Percentiles rank a stretch among this genome's conserved stretches.
Evolutionary conservation across 2,329 filamentous ascomycete species (phyloP).

Genomic region (Onygena corvina): DNA sequence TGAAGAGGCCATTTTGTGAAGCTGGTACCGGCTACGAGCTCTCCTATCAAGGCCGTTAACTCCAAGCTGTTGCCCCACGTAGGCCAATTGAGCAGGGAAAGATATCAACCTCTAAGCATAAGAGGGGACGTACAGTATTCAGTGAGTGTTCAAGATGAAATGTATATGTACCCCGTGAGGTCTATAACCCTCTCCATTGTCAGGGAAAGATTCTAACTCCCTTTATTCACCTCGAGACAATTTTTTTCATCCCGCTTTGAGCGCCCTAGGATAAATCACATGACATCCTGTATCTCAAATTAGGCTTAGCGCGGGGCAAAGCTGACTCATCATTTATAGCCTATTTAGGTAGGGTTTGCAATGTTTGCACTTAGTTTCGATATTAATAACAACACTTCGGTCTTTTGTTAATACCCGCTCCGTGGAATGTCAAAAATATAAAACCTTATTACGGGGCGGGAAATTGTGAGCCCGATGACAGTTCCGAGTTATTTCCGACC

Average conservation of each 20-base stretch:
- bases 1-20: constrained; percentile 26
- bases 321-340: neutral
- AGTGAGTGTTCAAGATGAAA: neutral
- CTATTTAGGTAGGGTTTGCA: neutral
- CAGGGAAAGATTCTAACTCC: neutral
- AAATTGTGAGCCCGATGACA: no score
- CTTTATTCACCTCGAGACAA: neutral
- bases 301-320: neutral
- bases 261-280: neutral
- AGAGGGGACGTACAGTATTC: neutral
- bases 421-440: no score
- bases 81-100: neutral
- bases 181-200: constrained; percentile 2
- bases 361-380: neutral
- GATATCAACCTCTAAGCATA: neutral
- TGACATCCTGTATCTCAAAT: neutral
- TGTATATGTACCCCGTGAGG: neutral
- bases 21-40: neutral
- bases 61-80: neutral
- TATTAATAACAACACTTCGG: neutral
- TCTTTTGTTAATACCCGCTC: neutral
- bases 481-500: no score
- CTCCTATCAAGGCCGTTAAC: neutral
- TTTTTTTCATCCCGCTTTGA: neutral
- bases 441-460: no score